These are phyloP conservation scores for Picea engelmannii DNA, from an alignment of 83 land plant genomes.

Conservation along the genomic window DNA sequence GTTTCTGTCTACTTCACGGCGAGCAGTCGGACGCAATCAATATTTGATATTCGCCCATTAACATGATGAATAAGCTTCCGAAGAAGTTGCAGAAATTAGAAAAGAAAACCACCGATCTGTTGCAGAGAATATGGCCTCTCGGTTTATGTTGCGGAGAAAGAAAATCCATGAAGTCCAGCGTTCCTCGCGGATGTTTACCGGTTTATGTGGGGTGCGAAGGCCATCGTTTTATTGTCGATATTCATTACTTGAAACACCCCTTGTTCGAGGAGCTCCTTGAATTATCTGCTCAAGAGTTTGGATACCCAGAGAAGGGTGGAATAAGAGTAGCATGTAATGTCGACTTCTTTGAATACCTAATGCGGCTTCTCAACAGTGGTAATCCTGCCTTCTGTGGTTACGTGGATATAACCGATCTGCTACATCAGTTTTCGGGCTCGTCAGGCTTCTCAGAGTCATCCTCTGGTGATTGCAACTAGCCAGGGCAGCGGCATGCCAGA, in stretches of 20 bases:
- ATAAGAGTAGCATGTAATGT: not conserved
- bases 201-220: not conserved
- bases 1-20: too few relatives aligned
- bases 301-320: not conserved
- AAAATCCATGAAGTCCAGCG: not conserved
- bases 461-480: too few relatives aligned
- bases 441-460: too few relatives aligned
- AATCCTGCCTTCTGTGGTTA: not conserved
- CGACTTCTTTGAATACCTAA: not conserved
- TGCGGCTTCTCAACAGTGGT: not conserved
- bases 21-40: too few relatives aligned
- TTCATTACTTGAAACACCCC: not conserved
- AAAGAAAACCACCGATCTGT: not conserved
- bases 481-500: too few relatives aligned
- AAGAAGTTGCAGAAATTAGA: not conserved
- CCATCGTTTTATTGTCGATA: not conserved
- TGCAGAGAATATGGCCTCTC: not conserved
- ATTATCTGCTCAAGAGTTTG: not conserved
- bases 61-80: not conserved
- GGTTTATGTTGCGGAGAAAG: not conserved
- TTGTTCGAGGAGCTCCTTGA: constrained; percentile 5
- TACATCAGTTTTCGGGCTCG: not conserved
- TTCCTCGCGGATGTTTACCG: not conserved
- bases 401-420: not conserved
- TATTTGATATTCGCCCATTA: too few relatives aligned